Percentiles rank a stretch among this genome's conserved stretches.
Evolutionary conservation across 2,329 filamentous ascomycete genomes (phyloP).

Genomic region (Calonectria fujianensis): DNA sequence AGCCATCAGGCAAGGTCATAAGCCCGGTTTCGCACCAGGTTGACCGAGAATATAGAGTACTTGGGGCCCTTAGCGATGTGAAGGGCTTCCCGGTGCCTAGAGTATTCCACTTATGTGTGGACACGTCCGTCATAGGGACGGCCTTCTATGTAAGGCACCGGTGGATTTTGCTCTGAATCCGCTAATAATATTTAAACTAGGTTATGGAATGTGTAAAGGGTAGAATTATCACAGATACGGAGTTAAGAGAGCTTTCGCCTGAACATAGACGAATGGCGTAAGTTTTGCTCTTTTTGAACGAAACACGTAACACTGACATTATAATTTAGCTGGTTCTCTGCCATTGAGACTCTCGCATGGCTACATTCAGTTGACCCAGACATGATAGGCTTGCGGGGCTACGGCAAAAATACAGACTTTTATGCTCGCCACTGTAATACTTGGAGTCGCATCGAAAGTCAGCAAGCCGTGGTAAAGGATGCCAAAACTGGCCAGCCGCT

Average conservation of each 20-base stretch:
- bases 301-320: background rate
- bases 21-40: slow-evolving; percentile 39
- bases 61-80: slow-evolving; percentile 34
- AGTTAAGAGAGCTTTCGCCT: slow-evolving; percentile 23
- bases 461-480: slow-evolving; percentile 33
- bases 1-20: slow-evolving; percentile 36
- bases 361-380: slow-evolving; percentile 38
- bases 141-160: slow-evolving; percentile 30
- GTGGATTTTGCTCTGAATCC: background rate
- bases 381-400: slow-evolving; percentile 25
- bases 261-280: slow-evolving; percentile 33
- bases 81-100: slow-evolving; percentile 40
- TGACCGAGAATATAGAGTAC: slow-evolving; percentile 38
- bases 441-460: slow-evolving; percentile 32
- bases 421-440: slow-evolving; percentile 39
- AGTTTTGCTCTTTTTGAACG: background rate
- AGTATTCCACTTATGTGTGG: slow-evolving; percentile 34
- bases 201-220: slow-evolving; percentile 41
- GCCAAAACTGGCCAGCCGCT: slow-evolving; percentile 23
- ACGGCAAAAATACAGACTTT: slow-evolving; percentile 31
- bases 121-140: slow-evolving; percentile 38
- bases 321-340: slow-evolving; percentile 29
- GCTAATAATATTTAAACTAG: background rate
- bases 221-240: slow-evolving; percentile 35
- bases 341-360: slow-evolving; percentile 35